Base-by-base conservation (phyloP, 495 filamentous ascomycete species). In the Aspergillus incahuasiensis region DNA sequence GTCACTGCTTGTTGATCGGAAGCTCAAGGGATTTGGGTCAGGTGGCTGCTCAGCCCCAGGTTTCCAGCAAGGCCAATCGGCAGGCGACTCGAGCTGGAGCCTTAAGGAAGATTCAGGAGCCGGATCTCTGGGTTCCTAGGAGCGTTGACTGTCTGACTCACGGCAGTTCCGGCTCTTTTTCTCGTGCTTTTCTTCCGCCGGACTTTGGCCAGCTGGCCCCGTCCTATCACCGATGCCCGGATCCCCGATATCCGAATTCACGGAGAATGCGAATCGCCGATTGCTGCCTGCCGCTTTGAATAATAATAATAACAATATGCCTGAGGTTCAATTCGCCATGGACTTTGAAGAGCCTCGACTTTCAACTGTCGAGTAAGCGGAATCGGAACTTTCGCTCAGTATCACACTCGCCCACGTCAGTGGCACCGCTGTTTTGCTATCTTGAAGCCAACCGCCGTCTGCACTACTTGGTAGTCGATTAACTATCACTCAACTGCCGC, bases 161-260 rank as follows among this genome's bases (percentile, higher is more conserved):
- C 55, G 6, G n/a, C 19, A 16, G 46, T 63, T 39, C 62, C 62
- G 62, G 47, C 55, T 64, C 54, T 61, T 64, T 64, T 61, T 64
- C 62, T 64, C 60, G 34, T 46, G 28, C 8, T 50, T 59, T 50
- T 54, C 60, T 52, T 60, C 59, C 22, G 41, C 48, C 34, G 59
- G 59, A 58, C 46, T 62, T 58, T 62, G 55, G 12, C 32, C 19
- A 21, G 51, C 6, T 30, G 32, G 18, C 40, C 40, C 59, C 52
- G 50, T 42, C 35, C 21, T 46, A 46, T 15, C 21, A 24, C 42
- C 13, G 13, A 49, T 35, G 11, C 25, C 55, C 55, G 59, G 59
- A 55, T 58, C 38, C 46, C 59, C 59, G 59, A 56, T 40, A 41
- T 19, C 59, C 59, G 59, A 58, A n/a, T n/a, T n/a, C n/a, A n/a